Base-by-base conservation (phyloP, 192 early-diverging fungal species). In the Coemansia sp. region DNA sequence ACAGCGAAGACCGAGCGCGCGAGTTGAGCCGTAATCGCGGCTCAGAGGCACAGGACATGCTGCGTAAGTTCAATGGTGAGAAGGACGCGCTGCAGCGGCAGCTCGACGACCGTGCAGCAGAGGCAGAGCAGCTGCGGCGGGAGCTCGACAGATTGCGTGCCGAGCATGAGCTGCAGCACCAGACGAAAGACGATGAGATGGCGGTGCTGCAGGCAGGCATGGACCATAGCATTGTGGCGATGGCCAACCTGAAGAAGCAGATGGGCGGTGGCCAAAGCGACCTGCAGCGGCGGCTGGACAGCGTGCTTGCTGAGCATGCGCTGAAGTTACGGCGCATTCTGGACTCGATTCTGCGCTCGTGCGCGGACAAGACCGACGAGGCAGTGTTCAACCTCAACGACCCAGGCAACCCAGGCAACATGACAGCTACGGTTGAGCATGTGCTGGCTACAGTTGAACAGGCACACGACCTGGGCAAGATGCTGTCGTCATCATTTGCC, bases 381-480 rank as follows among this genome's bases (percentile, higher is more conserved):
- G 85, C 93, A 11, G 84, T 95, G 22, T 95, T 94, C 65, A 88
- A 93, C 54, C 74, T 96, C 18, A 92, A 93, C 66, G 83, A 88
- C 26, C 88, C 93, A 18, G 84, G 88, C 16, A 88, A 91, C 53
- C 84, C 87, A 41, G 93, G 94, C 20, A 96, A 96, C 74, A 85
- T 88, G 62, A 92, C 92, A 12, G 88, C 92, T 0, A 93, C 94
- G 0, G 91, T 93, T 5, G 94, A 96, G 76, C 94, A 94, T 69
- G 91, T 91, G 13, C 83, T 97, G 38, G 90, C 94, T 3, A 90
- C 95, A 71, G 86, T 97, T 61, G 96, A 98, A 75, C 91, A 91
- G 62, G 88, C 88, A 2, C 85, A 85, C 53, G 84, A 85, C 41
- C 79, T 85, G 10, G 85, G 86, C 4, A 85, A 86, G n/a, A 85